Percentiles rank a stretch among this genome's conserved stretches.
These are phyloP conservation scores for Talaromyces sp. DNA, from an alignment of 2,329 filamentous ascomycete species.

Conservation along the genomic window DNA sequence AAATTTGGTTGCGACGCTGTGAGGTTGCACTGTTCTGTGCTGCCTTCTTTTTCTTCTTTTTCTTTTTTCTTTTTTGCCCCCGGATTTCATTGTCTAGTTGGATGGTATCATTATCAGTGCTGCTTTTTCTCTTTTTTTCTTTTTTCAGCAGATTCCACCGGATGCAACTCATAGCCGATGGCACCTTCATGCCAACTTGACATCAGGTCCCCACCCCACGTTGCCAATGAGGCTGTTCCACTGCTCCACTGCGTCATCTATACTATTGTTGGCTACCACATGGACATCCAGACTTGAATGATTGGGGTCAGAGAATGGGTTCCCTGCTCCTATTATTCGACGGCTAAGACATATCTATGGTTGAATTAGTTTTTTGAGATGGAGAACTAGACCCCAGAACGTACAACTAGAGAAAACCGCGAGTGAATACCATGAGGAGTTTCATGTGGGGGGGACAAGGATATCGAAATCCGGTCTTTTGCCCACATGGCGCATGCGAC, in stretches of 20 bases:
- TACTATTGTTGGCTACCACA: slow-evolving; percentile 17
- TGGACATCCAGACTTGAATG: slow-evolving; percentile 7
- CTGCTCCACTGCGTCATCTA: slow-evolving; percentile 8
- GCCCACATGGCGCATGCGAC: slow-evolving; percentile 17
- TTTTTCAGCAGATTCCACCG: slow-evolving; percentile 23
- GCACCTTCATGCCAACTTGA: slow-evolving; percentile 19
- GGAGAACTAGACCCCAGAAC: no score
- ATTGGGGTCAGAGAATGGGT: not conserved
- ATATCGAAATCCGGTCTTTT: slow-evolving; percentile 1
- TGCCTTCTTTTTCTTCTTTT: not conserved
- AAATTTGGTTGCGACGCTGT: not conserved
- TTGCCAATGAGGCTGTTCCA: not conserved
- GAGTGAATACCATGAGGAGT: slow-evolving; percentile 8
- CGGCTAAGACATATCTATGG: not conserved
- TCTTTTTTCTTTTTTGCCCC: not conserved
- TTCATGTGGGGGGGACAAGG: slow-evolving; percentile 1
- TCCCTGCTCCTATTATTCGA: not conserved
- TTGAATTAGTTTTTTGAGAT: not conserved
- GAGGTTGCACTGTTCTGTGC: not conserved
- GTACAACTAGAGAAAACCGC: not conserved
- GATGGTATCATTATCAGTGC: not conserved
- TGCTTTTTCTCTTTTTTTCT: not conserved
- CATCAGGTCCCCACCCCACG: slow-evolving; percentile 1
- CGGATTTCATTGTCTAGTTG: not conserved
- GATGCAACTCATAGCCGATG: slow-evolving; percentile 32